phyloP scores from a whole-genome alignment of 805 yeast species.

The Clavispora asparagi region DNA sequence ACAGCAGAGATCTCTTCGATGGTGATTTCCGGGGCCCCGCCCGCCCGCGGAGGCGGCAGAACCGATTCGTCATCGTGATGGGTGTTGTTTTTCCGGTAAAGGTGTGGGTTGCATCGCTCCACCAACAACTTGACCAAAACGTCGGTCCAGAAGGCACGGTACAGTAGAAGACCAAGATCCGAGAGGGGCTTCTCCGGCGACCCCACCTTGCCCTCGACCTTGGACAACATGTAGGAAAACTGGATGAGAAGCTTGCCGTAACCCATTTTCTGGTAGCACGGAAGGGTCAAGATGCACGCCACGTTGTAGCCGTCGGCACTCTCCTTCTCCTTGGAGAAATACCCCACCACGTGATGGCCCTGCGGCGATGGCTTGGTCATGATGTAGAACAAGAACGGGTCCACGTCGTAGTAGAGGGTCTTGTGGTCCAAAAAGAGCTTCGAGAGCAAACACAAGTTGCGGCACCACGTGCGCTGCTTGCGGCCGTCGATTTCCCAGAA shows the following conservation, averaged over 20 bases:
- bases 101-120: slow-evolving; percentile 43
- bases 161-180: slow-evolving; percentile 87
- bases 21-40: slow-evolving; percentile 47
- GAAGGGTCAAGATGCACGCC: slow-evolving; percentile 93
- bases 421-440: slow-evolving; percentile 93
- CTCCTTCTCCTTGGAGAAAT: slow-evolving; percentile 95
- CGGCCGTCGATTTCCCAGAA: slow-evolving; percentile 98
- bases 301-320: slow-evolving; percentile 92
- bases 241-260: slow-evolving; percentile 89
- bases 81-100: slow-evolving; percentile 34
- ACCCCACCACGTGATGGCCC: slow-evolving; percentile 96
- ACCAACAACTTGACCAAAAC: slow-evolving; percentile 69
- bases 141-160: slow-evolving; percentile 96
- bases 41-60: slow-evolving; percentile 16
- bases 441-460: slow-evolving; percentile 85
- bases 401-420: slow-evolving; percentile 94
- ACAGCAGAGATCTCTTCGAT: slow-evolving; percentile 85
- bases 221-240: slow-evolving; percentile 86
- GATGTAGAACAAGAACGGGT: slow-evolving; percentile 92
- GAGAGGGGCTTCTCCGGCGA: slow-evolving; percentile 97
- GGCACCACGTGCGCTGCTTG: slow-evolving; percentile 94
- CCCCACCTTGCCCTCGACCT: slow-evolving; percentile 85
- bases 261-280: slow-evolving; percentile 95
- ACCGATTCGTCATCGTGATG: slow-evolving; percentile 12
- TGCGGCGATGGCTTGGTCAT: slow-evolving; percentile 87